Base-by-base conservation (phyloP, 169 alveolate species). In the Amoebophrya sp. region DNA sequence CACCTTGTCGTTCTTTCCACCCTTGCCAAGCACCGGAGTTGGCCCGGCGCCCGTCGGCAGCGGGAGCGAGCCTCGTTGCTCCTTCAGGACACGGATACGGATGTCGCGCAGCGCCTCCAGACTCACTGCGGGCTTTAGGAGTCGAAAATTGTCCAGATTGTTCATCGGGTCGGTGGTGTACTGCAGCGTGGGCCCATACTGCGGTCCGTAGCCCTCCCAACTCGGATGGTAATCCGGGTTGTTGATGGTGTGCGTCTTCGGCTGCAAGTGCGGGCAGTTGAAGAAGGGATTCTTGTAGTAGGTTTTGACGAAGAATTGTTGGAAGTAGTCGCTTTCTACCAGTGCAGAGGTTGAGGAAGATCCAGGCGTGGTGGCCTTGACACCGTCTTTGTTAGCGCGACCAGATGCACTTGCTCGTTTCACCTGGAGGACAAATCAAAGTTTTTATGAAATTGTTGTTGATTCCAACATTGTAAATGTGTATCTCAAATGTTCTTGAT, bases 21-120 rank as follows among this genome's bases (percentile, higher is more conserved):
- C 26, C 33, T 6, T 36, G 26, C 3, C 26, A 26, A 6, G 36
- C 83, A 1, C 36, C 10, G 36, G 38, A 36, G 3, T 65, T 10
- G 36, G 38, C 83, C 12, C 83, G 36, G 38, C 83, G 2, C 36
- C 83, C 83, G 2, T 6, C 83, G 33, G 83, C 36, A 6, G 29
- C 65, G 18, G 6, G 83, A 26, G 33, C 36, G 33, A 29, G 2
- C 83, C 83, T 29, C 83, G 83, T 36, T 65, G 83, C 83, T 65
- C 83, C 83, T 18, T 29, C 36, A 65, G 1, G 2, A 65, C 83
- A 29, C 2, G 10, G 26, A 65, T 65, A 6, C 83, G 83, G 2
- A 65, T 65, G 83, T 65, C 26, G 38, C 83, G 83, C 39, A 65
- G 18, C 83, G 83, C 83, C 26, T 65, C 83, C 83, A 65, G 83